Conservation (phyloP, 805 yeast genomes). For the Ogataea paraovalis region DNA sequence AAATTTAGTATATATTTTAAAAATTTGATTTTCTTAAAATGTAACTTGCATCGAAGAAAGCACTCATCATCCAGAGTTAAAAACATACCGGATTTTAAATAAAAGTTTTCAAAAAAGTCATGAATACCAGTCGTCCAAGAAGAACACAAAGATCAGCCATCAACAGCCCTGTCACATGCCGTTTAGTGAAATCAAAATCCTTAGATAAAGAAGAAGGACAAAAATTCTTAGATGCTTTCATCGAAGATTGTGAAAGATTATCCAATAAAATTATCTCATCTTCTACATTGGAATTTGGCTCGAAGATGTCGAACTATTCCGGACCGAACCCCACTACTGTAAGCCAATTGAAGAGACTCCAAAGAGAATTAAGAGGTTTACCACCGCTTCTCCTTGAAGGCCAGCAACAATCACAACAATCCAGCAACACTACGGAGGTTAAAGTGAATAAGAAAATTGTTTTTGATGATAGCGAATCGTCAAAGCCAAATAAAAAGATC, state of each 20-base stretch:
- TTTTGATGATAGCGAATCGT: conserved; percentile 11
- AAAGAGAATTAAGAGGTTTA: conserved; percentile 35
- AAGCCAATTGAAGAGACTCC: conserved; percentile 34
- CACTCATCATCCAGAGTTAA: too few species aligned
- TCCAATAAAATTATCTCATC: conserved; percentile 10
- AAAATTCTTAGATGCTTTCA: conserved; percentile 22
- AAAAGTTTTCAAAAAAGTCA: too few species aligned
- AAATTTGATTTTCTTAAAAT: too few species aligned
- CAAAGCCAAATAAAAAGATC: conserved; percentile 11
- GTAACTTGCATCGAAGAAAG: too few species aligned
- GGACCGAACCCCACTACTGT: conserved; percentile 28
- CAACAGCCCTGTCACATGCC: conserved; percentile 43
- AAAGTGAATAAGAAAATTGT: conserved; percentile 12
- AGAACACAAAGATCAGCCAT: conserved; percentile 42
- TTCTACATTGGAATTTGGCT: conserved; percentile 6
- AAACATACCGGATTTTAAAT: too few species aligned
- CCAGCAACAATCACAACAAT: conserved; percentile 2
- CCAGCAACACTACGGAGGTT: conserved; percentile 2
- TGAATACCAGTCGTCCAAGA: conserved; percentile 32
- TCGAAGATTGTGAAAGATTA: conserved; percentile 20
- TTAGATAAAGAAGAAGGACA: conserved; percentile 23
- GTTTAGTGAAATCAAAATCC: conserved; percentile 20
- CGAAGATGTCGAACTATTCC: conserved; percentile 9
- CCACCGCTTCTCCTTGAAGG: conserved; percentile 33
- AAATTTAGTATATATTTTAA: too few species aligned